Evolutionary conservation across 768 basidiomycete species (phyloP).

Genomic region (Hypsizygus marmoreus): DNA sequence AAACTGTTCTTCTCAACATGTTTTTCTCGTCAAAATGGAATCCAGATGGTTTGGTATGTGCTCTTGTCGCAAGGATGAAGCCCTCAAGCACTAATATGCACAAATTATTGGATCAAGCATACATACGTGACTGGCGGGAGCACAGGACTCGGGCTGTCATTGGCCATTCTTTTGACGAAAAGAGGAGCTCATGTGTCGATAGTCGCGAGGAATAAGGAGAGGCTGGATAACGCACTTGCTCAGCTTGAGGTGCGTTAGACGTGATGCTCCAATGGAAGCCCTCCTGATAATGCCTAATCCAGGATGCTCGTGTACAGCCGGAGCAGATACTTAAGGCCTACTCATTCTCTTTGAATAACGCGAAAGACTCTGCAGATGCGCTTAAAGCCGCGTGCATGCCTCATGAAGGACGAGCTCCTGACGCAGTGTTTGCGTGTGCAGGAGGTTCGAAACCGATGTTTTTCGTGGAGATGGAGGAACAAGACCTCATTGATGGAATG

Average conservation of each 20-base stretch:
- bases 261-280: too few species aligned
- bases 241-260: conserved; percentile 71
- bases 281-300: background rate
- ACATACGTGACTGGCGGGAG: conserved; percentile 86
- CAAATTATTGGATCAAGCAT: conserved; percentile 61
- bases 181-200: conserved; percentile 84
- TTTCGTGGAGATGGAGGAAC: conserved; percentile 70
- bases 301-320: conserved; percentile 56
- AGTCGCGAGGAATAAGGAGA: conserved; percentile 72
- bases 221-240: conserved; percentile 59
- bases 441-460: conserved; percentile 71
- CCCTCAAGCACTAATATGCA: background rate
- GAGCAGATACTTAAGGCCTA: conserved; percentile 64
- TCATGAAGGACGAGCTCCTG: conserved; percentile 61
- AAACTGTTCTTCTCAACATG: conserved; percentile 6
- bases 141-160: conserved; percentile 74
- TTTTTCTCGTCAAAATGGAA: conserved; percentile 47
- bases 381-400: conserved; percentile 57
- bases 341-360: conserved; percentile 62
- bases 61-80: background rate
- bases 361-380: conserved; percentile 55
- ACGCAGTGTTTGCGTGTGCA: conserved; percentile 78
- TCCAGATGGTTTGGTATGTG: conserved; percentile 45
- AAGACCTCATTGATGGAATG: conserved; percentile 53
- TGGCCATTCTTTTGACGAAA: conserved; percentile 65